A percentile compares a stretch with the other conserved stretches of the same genome.
Evolutionary conservation across 2,329 filamentous ascomycete genomes (phyloP).

Genomic region (Pseudogymnoascus sp.): DNA sequence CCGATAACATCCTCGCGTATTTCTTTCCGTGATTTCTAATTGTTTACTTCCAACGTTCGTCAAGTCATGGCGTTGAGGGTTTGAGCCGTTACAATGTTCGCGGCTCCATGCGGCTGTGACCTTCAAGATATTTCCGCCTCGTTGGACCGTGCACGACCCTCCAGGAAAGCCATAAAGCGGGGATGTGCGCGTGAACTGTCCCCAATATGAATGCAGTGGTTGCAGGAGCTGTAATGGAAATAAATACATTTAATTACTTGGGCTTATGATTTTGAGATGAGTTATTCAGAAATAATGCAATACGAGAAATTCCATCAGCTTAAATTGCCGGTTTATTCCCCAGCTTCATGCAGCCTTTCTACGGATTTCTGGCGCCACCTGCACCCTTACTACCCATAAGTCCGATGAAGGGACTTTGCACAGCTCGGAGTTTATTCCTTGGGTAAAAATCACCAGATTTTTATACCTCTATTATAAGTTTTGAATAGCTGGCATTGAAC

Average conservation of each 20-base stretch:
- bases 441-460: no score
- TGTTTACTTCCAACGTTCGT: neutral
- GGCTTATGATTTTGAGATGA: no score
- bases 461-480: no score
- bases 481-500: no score
- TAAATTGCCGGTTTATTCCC: neutral
- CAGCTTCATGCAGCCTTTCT: neutral
- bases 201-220: neutral
- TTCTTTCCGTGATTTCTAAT: neutral
- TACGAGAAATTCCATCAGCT: neutral
- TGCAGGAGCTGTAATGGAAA: no score
- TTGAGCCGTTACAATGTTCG: neutral
- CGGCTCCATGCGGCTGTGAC: conserved; percentile 2
- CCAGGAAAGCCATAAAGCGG: neutral
- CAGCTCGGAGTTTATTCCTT: no score
- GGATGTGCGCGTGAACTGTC: neutral
- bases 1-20: conserved; percentile 18
- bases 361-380: neutral
- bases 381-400: neutral
- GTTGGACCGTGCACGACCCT: conserved; percentile 3
- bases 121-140: conserved; percentile 5
- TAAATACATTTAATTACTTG: no score
- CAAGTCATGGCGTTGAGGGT: conserved; percentile 6
- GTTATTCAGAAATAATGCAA: no score
- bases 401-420: neutral